A percentile compares a stretch with the other conserved stretches of the same genome.
These are phyloP conservation scores for Hanseniaspora mollemarum DNA, from an alignment of 805 yeast species.

Conservation along the genomic window DNA sequence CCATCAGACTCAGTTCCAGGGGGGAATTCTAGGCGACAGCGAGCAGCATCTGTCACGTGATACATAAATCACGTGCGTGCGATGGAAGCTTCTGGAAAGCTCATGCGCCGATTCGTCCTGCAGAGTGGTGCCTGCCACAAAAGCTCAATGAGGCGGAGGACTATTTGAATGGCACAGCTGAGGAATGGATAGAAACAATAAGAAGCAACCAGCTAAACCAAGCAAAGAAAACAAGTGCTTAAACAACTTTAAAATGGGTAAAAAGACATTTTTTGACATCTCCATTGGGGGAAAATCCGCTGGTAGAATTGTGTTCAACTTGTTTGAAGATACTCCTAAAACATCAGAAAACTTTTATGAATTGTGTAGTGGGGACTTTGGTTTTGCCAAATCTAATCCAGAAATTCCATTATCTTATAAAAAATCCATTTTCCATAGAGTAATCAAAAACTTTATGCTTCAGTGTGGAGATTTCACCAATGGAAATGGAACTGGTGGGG, in stretches of 20 bases:
- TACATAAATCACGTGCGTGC: too few species aligned
- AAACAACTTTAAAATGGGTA: constrained; percentile 14
- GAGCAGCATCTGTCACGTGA: too few species aligned
- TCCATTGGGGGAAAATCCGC: constrained; percentile 54
- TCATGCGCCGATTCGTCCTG: too few species aligned
- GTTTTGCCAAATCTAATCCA: constrained; percentile 30
- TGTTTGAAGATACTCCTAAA: constrained; percentile 64
- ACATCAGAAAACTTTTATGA: constrained; percentile 86
- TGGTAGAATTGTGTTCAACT: constrained; percentile 72
- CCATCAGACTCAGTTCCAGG: too few species aligned
- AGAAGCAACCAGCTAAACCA: too few species aligned
- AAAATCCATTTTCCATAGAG: constrained; percentile 88
- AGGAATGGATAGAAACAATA: too few species aligned
- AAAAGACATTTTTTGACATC: constrained; percentile 64
- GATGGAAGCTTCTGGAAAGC: too few species aligned
- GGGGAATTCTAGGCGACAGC: too few species aligned
- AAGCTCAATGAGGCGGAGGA: too few species aligned
- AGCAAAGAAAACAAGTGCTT: too few species aligned
- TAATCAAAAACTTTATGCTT: constrained; percentile 93
- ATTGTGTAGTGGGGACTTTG: constrained; percentile 75
- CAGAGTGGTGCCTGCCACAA: too few species aligned
- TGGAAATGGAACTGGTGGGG: constrained; percentile 96
- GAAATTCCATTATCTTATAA: constrained; percentile 56
- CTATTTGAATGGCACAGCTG: too few species aligned
- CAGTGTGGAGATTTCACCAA: constrained; percentile 94